Evolutionary conservation across 2,329 filamentous ascomycete genomes (phyloP), one percentile per base, ranked within the genome.

Genomic region (Aspergillus sp.): DNA sequence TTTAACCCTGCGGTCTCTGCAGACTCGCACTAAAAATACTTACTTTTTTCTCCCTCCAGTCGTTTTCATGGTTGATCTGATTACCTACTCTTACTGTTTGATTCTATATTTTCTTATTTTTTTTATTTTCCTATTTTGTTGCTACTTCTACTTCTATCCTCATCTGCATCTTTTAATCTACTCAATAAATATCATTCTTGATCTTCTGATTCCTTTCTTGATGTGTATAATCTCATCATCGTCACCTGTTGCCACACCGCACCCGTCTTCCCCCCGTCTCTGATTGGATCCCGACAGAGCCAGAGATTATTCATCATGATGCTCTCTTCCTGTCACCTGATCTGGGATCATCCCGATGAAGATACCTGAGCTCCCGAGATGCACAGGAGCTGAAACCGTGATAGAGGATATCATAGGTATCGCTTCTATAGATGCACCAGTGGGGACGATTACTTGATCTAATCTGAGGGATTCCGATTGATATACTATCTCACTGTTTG

Each of bases 371-470:
- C 61, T 56, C 60, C 52, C 20, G 50, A 63, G 59, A 63, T 58
- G 54, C 54, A 25, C 43, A 42, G 47, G 47, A 53, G 61, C 61
- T 52, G 61, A 64, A 53, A 64, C 57, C 58, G 34, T 40, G 14
- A 16, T 20, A 38, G 38, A 56, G 57, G 57, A 61, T 62, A 58
- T 36, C 17, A 17, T 49, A 47, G 14, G 34, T n/a, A 40, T 47
- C 36, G 40, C 60, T 57, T 61, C 54, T 59, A 60, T 34, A 34
- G 20, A 44, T 56, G 42, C 60, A 61, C 67, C 73, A 61, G 64
- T 81, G 79, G 78, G 61, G 75, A 78, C 63, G 56, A n/a, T 77
- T 71, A 82, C 81, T 83, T 83, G 80, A 83, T 83, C 80, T 83
- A 82, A 82, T 83, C 80, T 81, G 80, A 82, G 61, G 64, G 64